Base-by-base conservation (phyloP, 1,284 basidiomycete species). In the Leccinum proliferum region DNA sequence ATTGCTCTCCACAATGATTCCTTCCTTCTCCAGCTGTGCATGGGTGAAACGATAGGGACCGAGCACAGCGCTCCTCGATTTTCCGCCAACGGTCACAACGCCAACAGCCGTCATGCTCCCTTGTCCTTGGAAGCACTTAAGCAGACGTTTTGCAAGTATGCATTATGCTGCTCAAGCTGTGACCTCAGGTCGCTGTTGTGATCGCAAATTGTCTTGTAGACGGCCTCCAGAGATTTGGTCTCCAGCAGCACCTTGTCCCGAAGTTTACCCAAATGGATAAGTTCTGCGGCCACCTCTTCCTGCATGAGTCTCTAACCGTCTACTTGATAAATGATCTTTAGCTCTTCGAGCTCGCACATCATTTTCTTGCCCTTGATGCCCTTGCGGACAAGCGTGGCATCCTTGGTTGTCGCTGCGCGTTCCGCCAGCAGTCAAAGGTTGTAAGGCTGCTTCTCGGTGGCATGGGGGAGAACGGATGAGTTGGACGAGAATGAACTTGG, bases 361-460 rank as follows among this genome's bases (percentile, higher is more conserved):
- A 99, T 96, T 80, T 98, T 94, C 80, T 98, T 97, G 68, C 98
- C 96, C 76, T 99, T 99, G 85, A 99, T 97, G 37, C 97, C 96
- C 72, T 92, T 94, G 53, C 96, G 87, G 18, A 98, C 96, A 39
- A 99, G 85, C 41, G 90, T 90, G 11, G 94, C 93, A 73, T 99
- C 96, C 76, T 98, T 98, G 60, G 96, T 95, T 32, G 96, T 98
- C 21, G 96, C 96, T 1, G 97, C 96, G 14, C 90, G 83, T 77
- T 98, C 97, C 2, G 96, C 95, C 64, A 99, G 90, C 14, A 83
- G 86, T n/a, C 88, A 80, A 25, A 99, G 83, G 72, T 96, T 89
- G 72, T 98, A 92, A 1, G 96, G 96, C 48, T 88, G 85, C 74
- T 91, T 90, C 61, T 95, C 92, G 6, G 87, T 84, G 2, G 88